Base-by-base conservation (phyloP, 2,329 filamentous ascomycete genomes). In the Fonsecaea nubica region DNA sequence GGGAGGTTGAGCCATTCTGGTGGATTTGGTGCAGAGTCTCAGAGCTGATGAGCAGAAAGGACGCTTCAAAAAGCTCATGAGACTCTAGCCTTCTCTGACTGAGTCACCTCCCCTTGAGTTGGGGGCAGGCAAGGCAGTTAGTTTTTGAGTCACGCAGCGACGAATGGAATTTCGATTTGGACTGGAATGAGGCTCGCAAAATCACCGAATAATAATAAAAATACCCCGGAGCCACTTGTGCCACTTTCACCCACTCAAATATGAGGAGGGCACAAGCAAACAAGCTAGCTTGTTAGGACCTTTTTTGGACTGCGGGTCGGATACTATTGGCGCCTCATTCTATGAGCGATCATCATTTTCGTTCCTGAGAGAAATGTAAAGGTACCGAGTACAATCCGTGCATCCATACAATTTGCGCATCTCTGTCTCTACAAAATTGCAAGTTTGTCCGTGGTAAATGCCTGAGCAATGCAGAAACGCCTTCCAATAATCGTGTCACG, bases 1-100 rank as follows among this genome's bases (percentile, higher is more conserved):
- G 61, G 76, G 75, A 68, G 81, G 81, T 75, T 82, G 80, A 42
- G 69, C 65, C 69, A 71, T 71, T 56, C 55, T 70, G 65, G 45
- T 4, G 18, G 60, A 9, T 60, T 60, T 65, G 58, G 13, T 61
- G 40, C 57, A 62, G 48, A 61, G 40, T 13, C 55, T 62, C n/a
- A 61, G 52, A 48, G 63, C 55, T 33, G 63, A 63, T 50, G 63
- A 65, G 59, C 57, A 68, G 53, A 68, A 68, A 18, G 65, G 38
- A 53, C 68, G 65, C 62, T 63, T 65, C 63, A 68, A 53, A 56
- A 53, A 58, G 40, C 48, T 63, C 66, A 68, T 68, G 56, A 68
- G 60, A 57, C 59, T 18, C 45, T 50, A 25, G n/a, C 15, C 18
- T 48, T 38, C 45, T 25, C 32, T 61, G n/a, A 62, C 62, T 68